Percentiles rank a stretch among this genome's conserved stretches.
phyloP scores from a whole-genome alignment of 1,284 basidiomycete genomes.

The Mycosarcoma mackinlayi region DNA sequence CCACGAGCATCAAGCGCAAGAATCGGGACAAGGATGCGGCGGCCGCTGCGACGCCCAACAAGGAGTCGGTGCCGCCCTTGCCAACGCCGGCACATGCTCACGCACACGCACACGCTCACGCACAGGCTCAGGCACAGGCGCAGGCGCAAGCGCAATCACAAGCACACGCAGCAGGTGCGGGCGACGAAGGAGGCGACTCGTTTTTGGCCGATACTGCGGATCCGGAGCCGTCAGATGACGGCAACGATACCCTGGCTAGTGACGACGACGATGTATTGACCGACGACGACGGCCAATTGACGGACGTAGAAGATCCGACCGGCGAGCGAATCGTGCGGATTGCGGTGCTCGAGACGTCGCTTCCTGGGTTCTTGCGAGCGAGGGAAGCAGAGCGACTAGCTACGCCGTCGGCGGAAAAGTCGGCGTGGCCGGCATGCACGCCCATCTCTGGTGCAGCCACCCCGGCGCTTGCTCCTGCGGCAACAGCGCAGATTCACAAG shows the following conservation, averaged over 20 bases:
- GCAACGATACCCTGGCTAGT: conserved; percentile 49
- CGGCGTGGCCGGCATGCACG: conserved; percentile 43
- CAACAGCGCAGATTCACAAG: conserved; percentile 40
- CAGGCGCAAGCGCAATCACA: not conserved
- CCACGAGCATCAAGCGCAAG: conserved; percentile 52
- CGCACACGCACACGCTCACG: not conserved
- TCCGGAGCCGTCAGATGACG: conserved; percentile 55
- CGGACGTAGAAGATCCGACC: conserved; percentile 45
- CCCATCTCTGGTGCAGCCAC: conserved; percentile 16
- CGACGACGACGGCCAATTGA: conserved; percentile 52
- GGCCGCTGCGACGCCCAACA: conserved; percentile 9
- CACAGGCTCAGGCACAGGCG: not conserved
- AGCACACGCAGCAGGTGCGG: conserved; percentile 1
- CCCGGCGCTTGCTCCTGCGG: conserved; percentile 17
- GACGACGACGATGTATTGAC: conserved; percentile 56
- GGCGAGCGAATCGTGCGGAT: conserved; percentile 42
- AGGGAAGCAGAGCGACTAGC: conserved; percentile 38
- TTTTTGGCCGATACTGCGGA: conserved; percentile 44
- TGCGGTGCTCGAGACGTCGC: conserved; percentile 58
- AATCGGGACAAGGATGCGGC: conserved; percentile 20
- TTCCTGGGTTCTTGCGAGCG: conserved; percentile 38
- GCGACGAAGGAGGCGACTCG: conserved; percentile 33
- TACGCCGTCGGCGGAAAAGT: conserved; percentile 43
- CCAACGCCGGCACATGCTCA: conserved; percentile 18
- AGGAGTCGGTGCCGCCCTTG: conserved; percentile 28